Conservation (phyloP, 148 eudicot genomes). For the Talinum fruticosum region DNA sequence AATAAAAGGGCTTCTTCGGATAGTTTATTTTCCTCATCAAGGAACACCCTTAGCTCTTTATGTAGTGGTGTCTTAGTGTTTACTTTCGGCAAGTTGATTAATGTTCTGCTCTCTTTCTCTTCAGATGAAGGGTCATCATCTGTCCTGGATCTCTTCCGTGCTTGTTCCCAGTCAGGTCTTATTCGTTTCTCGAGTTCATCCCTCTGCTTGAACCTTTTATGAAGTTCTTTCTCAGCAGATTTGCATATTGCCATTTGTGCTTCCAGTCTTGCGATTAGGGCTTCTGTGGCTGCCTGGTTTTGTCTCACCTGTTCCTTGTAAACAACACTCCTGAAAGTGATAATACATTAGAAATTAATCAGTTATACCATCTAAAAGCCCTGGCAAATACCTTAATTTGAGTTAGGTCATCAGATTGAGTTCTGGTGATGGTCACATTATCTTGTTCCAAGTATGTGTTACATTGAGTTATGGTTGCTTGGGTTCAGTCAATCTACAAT, state of each 20-base stretch:
- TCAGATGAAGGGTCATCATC: constrained; percentile 47
- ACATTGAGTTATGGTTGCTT: too few species aligned
- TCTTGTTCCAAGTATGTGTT: too few species aligned
- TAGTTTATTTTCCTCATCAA: constrained; percentile 80
- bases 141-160: constrained; percentile 79
- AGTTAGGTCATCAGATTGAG: too few species aligned
- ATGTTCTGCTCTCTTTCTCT: constrained; percentile 39
- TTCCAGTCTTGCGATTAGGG: constrained; percentile 90
- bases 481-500: too few species aligned
- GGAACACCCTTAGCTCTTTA: constrained; percentile 69
- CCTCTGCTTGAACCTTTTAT: constrained; percentile 56
- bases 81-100: constrained; percentile 34
- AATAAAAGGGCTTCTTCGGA: constrained; percentile 48
- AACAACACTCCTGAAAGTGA: constrained; percentile 64
- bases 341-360: neutral
- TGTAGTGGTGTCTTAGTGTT: constrained; percentile 26
- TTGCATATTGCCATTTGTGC: constrained; percentile 88
- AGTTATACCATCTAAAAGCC: neutral
- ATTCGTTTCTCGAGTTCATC: constrained; percentile 73
- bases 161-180: constrained; percentile 49
- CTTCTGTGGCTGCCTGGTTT: constrained; percentile 79
- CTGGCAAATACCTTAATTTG: too few species aligned
- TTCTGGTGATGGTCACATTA: too few species aligned
- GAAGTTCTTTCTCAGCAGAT: constrained; percentile 85
- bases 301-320: constrained; percentile 84